Conservation (phyloP, 495 filamentous ascomycete genomes). For the Ascodesmis nigricans region DNA sequence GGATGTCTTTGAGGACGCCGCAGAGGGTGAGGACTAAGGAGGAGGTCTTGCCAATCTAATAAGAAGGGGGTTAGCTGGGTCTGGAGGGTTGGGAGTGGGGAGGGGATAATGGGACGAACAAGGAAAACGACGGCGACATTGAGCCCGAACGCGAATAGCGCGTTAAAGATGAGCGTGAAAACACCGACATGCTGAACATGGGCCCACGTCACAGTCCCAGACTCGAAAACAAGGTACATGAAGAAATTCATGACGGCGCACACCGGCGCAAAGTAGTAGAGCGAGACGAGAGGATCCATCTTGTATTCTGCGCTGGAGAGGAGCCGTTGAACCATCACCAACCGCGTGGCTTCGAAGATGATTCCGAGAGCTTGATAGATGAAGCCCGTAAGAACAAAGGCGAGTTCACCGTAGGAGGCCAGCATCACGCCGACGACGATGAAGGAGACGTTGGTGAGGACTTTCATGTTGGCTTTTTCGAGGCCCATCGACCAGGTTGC, state of each 20-base stretch:
- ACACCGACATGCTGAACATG: slow-evolving; percentile 36
- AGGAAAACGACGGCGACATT: slow-evolving; percentile 59
- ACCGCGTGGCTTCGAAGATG: slow-evolving; percentile 49
- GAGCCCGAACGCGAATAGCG: slow-evolving; percentile 49
- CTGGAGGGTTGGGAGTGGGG: not conserved
- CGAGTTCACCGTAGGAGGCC: slow-evolving; percentile 53
- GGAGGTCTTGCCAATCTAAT: slow-evolving; percentile 53
- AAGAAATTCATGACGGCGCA: slow-evolving; percentile 53
- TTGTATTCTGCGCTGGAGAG: slow-evolving; percentile 37
- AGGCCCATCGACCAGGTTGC: slow-evolving; percentile 43
- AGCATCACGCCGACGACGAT: slow-evolving; percentile 55
- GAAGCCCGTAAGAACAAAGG: slow-evolving; percentile 46
- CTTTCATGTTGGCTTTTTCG: slow-evolving; percentile 34
- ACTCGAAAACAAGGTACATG: slow-evolving; percentile 40
- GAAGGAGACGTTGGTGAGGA: slow-evolving; percentile 43
- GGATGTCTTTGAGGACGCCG: slow-evolving; percentile 55
- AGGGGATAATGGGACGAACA: slow-evolving; percentile 26
- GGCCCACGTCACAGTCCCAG: slow-evolving; percentile 29
- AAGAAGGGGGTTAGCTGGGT: slow-evolving; percentile 1
- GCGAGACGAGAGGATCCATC: slow-evolving; percentile 65
- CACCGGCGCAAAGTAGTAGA: slow-evolving; percentile 69
- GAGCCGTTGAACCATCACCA: slow-evolving; percentile 56
- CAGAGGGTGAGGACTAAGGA: slow-evolving; percentile 55
- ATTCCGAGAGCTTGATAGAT: slow-evolving; percentile 48
- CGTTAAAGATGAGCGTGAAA: slow-evolving; percentile 39